Percentiles rank a stretch among this genome's conserved stretches.
Conservation (phyloP, 1,284 basidiomycete genomes). For the Xerocomus nothofagi region DNA sequence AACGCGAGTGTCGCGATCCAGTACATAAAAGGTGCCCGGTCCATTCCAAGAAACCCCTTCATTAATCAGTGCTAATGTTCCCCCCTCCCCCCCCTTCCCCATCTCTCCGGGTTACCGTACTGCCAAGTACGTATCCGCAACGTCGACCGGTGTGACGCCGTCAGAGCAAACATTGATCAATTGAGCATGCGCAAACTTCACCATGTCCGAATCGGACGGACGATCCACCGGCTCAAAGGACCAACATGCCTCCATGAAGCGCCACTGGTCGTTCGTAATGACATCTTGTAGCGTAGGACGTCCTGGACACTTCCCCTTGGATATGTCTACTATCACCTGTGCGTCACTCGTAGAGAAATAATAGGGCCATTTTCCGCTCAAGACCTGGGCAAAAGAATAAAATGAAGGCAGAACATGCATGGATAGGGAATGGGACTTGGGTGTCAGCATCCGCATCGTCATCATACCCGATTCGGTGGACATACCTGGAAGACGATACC, state of each 20-base stretch:
- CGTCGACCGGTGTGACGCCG: neutral
- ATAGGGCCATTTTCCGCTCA: slow-evolving; percentile 29
- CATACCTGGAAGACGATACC: slow-evolving; percentile 26
- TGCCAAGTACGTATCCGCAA: neutral
- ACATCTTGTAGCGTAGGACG: slow-evolving; percentile 23
- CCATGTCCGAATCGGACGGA: slow-evolving; percentile 14
- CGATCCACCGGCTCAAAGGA: slow-evolving; percentile 10
- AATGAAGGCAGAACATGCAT: neutral
- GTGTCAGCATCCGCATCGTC: neutral
- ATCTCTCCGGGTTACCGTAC: no score
- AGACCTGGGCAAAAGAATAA: slow-evolving; percentile 14
- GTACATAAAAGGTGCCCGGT: no score
- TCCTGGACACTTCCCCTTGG: slow-evolving; percentile 13
- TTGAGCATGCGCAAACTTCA: slow-evolving; percentile 19
- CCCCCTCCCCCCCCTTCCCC: neutral
- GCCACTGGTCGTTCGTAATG: slow-evolving; percentile 25
- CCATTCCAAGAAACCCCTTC: neutral
- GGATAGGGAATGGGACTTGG: neutral
- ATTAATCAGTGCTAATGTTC: no score
- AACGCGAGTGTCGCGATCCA: no score
- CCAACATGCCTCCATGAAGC: slow-evolving; percentile 25
- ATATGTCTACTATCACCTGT: slow-evolving; percentile 22
- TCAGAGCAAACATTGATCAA: slow-evolving; percentile 6
- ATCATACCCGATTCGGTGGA: no score
- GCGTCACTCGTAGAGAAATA: slow-evolving; percentile 19